Percentiles rank a stretch among this genome's conserved stretches.
These are phyloP conservation scores for Limnomonas spitsbergensis DNA, from an alignment of 139 green algal genomes.

Conservation along the genomic window DNA sequence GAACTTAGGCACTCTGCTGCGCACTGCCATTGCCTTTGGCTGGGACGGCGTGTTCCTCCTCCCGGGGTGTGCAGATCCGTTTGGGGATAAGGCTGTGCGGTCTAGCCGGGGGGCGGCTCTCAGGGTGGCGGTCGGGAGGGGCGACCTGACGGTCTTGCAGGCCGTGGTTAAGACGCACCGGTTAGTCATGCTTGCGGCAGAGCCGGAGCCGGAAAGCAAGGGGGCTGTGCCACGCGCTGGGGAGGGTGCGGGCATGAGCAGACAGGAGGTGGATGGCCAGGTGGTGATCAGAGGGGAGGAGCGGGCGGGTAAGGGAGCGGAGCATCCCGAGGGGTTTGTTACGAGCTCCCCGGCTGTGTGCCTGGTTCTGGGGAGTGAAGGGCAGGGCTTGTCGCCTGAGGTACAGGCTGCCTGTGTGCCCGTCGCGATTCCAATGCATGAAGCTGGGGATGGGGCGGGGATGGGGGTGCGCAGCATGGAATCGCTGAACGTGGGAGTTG, in stretches of 20 bases:
- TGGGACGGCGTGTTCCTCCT: constrained; percentile 75
- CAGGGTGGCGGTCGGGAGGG: constrained; percentile 22
- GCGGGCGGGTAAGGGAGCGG: too few species aligned
- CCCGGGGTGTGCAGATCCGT: constrained; percentile 46
- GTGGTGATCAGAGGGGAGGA: not conserved
- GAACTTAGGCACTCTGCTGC: constrained; percentile 69
- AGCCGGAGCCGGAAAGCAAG: constrained; percentile 22
- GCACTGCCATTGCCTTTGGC: constrained; percentile 68
- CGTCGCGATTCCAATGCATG: constrained; percentile 68
- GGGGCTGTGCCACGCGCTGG: not conserved
- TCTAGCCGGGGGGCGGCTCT: constrained; percentile 42
- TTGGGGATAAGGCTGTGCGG: constrained; percentile 31
- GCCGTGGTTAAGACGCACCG: not conserved
- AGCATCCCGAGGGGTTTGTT: too few species aligned
- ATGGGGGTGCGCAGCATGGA: constrained; percentile 56
- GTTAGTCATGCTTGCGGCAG: constrained; percentile 52
- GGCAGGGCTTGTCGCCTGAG: constrained; percentile 60
- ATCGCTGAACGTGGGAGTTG: constrained; percentile 76
- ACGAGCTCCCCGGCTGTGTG: not conserved
- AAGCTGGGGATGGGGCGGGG: not conserved
- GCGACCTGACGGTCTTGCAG: constrained; percentile 29
- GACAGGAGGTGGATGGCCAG: not conserved
- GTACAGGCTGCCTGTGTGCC: constrained; percentile 32
- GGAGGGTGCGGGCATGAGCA: not conserved
- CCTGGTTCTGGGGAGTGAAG: constrained; percentile 78